phyloP scores from a whole-genome alignment of 164 flowering plant species.

The Aristolochia californica region DNA sequence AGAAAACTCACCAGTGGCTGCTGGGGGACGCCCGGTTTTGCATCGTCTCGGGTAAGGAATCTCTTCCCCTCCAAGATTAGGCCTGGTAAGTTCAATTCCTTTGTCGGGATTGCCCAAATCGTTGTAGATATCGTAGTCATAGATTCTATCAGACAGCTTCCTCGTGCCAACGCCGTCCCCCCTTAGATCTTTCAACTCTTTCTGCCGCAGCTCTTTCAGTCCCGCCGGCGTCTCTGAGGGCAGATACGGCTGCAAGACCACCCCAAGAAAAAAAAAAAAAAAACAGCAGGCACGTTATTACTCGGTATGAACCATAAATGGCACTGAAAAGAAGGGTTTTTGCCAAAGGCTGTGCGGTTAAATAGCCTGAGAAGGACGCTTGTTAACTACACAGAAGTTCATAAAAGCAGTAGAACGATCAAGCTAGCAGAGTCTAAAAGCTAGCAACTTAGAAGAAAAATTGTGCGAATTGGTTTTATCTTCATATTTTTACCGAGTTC shows the following conservation, averaged over 20 bases:
- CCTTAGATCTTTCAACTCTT: conserved; percentile 60
- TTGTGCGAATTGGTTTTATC: no score
- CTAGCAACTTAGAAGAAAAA: no score
- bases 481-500: no score
- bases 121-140: conserved; percentile 75
- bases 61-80: conserved; percentile 57
- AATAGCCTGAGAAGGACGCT: no score
- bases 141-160: conserved; percentile 63
- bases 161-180: conserved; percentile 81
- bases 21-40: conserved; percentile 78
- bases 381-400: no score
- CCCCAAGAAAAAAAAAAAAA: no score
- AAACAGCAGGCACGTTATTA: no score
- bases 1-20: conserved; percentile 47
- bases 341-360: no score
- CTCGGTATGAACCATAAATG: no score
- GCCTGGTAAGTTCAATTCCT: conserved; percentile 52
- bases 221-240: conserved; percentile 84
- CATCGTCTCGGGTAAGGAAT: conserved; percentile 83
- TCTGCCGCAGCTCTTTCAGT: conserved; percentile 58
- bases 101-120: conserved; percentile 95
- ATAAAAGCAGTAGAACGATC: no score
- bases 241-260: conserved; percentile 72
- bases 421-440: no score
- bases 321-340: no score